Conservation (phyloP, 2,329 filamentous ascomycete species). For the Tolypocladium guangdongense region DNA sequence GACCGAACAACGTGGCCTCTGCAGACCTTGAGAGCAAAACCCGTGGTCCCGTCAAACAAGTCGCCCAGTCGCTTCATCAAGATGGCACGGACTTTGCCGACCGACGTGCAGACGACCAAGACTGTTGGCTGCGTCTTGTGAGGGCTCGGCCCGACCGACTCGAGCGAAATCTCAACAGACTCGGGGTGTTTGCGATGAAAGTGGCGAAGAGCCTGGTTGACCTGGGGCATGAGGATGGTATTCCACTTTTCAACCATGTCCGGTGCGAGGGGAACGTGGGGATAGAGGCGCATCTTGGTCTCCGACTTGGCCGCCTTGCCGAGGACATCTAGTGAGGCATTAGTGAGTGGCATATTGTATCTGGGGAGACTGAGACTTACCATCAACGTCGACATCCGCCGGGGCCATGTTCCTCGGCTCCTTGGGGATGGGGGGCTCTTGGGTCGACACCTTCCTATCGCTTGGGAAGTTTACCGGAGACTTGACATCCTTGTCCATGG, state of each 20-base stretch:
- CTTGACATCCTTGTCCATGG: constrained; percentile 1
- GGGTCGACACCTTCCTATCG: constrained; percentile 1
- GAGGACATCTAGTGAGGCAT: constrained; percentile 8
- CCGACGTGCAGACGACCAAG: constrained; percentile 66
- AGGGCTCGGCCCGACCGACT: constrained; percentile 60
- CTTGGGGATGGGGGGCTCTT: background rate
- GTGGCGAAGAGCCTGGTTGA: constrained; percentile 58
- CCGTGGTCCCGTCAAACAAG: constrained; percentile 50
- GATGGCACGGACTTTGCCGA: constrained; percentile 59
- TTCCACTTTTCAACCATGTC: constrained; percentile 64
- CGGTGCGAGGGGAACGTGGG: constrained; percentile 45
- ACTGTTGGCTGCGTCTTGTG: constrained; percentile 60
- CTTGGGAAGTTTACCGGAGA: background rate
- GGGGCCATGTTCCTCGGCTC: background rate
- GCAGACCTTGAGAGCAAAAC: constrained; percentile 61
- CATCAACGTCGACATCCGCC: constrained; percentile 5
- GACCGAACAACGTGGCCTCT: constrained; percentile 57
- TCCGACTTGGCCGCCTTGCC: constrained; percentile 14
- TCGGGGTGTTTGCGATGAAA: constrained; percentile 66
- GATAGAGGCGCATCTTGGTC: constrained; percentile 45
- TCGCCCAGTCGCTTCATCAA: constrained; percentile 56
- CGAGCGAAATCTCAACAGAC: constrained; percentile 67
- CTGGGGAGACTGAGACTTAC: constrained; percentile 2
- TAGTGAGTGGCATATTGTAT: constrained; percentile 1
- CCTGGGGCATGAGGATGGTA: constrained; percentile 56